A percentile compares a stretch with the other conserved stretches of the same genome.
Evolutionary conservation across 306 rosid species (phyloP).

Genomic region (Mimosa pudica): DNA sequence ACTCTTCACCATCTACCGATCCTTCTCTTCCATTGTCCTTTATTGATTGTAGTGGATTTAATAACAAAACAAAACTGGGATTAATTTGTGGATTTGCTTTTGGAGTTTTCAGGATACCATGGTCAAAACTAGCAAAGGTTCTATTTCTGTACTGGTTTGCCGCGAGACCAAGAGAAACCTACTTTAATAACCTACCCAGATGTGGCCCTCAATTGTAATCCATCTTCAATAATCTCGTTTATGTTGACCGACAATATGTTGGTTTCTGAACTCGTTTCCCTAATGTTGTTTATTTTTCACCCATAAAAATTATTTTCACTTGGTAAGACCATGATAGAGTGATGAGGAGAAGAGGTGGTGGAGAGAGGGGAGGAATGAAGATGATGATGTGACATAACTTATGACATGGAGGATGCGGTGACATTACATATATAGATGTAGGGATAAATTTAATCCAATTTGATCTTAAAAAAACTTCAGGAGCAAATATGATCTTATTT

Average conservation of each 20-base stretch:
- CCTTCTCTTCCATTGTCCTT: not conserved
- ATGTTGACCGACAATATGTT: no score
- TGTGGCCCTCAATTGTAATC: constrained; percentile 84
- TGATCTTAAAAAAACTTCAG: no score
- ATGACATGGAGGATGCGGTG: no score
- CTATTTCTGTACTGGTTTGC: constrained; percentile 73
- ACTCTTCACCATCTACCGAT: not conserved
- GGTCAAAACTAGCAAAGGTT: constrained; percentile 85
- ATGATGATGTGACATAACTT: no score
- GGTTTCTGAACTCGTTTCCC: no score
- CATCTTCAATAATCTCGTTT: constrained; percentile 24
- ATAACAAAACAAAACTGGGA: not conserved
- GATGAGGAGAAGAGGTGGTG: no score
- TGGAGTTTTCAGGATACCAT: constrained; percentile 58
- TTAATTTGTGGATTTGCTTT: constrained; percentile 1
- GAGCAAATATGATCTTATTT: no score
- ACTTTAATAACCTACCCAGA: constrained; percentile 85
- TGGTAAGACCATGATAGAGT: not conserved
- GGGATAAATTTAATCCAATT: no score
- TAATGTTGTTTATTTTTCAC: not conserved
- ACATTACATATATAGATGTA: no score
- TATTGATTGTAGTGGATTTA: not conserved
- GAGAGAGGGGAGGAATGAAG: no score
- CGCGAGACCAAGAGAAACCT: constrained; percentile 90
- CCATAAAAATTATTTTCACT: not conserved